phyloP scores from a whole-genome alignment of 2,329 filamentous ascomycete species.

The Thelonectria rubi region DNA sequence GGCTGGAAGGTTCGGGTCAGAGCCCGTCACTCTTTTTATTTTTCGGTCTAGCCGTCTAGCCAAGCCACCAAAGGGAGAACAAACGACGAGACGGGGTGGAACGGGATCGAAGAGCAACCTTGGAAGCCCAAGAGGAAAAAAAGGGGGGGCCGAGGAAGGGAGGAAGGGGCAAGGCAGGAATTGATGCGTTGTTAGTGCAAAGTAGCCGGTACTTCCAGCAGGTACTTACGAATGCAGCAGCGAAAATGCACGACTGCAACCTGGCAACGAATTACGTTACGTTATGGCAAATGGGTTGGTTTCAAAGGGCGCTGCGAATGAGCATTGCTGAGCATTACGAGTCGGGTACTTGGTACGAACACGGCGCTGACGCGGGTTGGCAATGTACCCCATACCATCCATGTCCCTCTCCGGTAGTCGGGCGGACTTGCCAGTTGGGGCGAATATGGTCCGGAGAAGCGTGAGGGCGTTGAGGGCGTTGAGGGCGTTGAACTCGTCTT shows the following conservation, averaged over 20 bases:
- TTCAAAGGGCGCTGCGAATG: neutral
- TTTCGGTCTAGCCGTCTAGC: neutral
- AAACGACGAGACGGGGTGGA: constrained; percentile 9
- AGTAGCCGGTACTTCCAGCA: too few relatives aligned
- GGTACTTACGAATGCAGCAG: neutral
- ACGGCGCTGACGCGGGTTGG: too few relatives aligned
- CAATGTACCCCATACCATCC: neutral
- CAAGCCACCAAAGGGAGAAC: constrained; percentile 9
- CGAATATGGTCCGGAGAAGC: too few relatives aligned
- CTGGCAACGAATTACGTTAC: constrained; percentile 14
- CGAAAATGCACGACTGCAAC: neutral
- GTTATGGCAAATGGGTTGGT: neutral
- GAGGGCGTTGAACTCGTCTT: neutral
- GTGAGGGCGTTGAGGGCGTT: too few relatives aligned
- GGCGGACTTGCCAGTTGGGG: too few relatives aligned
- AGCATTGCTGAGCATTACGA: neutral
- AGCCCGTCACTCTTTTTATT: constrained; percentile 10
- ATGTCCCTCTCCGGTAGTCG: neutral
- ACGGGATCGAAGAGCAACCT: neutral
- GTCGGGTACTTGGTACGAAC: neutral
- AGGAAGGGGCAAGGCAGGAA: too few relatives aligned
- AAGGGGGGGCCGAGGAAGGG: neutral
- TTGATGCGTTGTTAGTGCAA: too few relatives aligned
- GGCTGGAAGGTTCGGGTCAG: constrained; percentile 9
- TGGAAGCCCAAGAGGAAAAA: neutral